phyloP scores from a whole-genome alignment of 805 yeast genomes.

The Metschnikowia continentalis region DNA sequence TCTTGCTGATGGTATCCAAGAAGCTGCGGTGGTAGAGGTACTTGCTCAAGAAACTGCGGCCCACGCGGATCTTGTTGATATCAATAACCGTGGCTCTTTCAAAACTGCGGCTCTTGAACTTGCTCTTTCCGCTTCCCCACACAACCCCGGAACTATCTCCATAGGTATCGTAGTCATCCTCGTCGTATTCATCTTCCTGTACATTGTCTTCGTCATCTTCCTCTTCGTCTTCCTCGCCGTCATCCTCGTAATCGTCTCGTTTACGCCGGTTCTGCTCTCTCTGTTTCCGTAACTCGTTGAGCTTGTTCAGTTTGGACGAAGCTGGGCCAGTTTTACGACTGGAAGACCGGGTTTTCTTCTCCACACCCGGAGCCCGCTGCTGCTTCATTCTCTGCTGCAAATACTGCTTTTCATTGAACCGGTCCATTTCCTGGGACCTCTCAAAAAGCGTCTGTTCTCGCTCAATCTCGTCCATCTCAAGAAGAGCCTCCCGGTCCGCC shows the following conservation, averaged over 20 bases:
- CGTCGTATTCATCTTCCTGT: constrained; percentile 29
- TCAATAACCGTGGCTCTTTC: constrained; percentile 55
- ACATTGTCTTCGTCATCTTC: constrained; percentile 39
- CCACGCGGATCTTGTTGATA: constrained; percentile 68
- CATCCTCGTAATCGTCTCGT: constrained; percentile 19
- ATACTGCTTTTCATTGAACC: constrained; percentile 76
- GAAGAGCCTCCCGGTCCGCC: constrained; percentile 58
- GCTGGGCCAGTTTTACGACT: constrained; percentile 23
- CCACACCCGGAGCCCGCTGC: constrained; percentile 30
- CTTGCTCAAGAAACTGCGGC: constrained; percentile 70
- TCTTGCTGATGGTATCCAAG: constrained; percentile 61
- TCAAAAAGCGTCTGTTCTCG: constrained; percentile 90
- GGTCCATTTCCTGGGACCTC: constrained; percentile 87
- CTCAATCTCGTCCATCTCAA: constrained; percentile 84
- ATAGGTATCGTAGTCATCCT: constrained; percentile 38
- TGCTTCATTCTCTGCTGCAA: constrained; percentile 77
- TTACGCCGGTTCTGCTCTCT: constrained; percentile 55
- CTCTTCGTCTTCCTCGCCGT: constrained; percentile 23
- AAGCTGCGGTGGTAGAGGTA: constrained; percentile 82
- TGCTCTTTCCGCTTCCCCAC: constrained; percentile 30
- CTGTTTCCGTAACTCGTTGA: constrained; percentile 71
- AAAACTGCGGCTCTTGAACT: constrained; percentile 22
- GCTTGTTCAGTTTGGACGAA: constrained; percentile 46
- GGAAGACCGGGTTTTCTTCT: constrained; percentile 34
- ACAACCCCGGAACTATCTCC: constrained; percentile 27